Percentiles rank a stretch among this genome's conserved stretches.
These are phyloP conservation scores for Acrodontium crateriforme DNA, from an alignment of 2,329 filamentous ascomycete genomes.

Conservation along the genomic window DNA sequence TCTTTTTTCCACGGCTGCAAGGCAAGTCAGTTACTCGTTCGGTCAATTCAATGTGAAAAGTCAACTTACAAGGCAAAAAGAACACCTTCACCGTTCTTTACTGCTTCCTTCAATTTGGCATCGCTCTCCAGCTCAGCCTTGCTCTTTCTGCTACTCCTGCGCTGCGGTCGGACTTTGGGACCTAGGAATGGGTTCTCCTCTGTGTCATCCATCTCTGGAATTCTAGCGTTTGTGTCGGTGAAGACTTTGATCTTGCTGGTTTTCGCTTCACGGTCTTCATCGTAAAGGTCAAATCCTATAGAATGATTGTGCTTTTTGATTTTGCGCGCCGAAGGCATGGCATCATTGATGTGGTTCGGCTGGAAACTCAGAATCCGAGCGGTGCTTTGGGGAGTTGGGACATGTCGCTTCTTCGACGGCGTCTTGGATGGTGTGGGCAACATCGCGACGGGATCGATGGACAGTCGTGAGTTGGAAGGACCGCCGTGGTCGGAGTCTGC, in stretches of 20 bases:
- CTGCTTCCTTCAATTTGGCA: conserved; percentile 43
- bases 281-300: conserved; percentile 41
- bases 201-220: conserved; percentile 53
- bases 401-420: conserved; percentile 40
- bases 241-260: conserved; percentile 49
- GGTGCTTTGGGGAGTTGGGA: conserved; percentile 31
- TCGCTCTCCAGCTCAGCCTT: conserved; percentile 43
- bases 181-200: conserved; percentile 61
- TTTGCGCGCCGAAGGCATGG: conserved; percentile 47
- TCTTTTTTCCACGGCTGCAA: conserved; percentile 60
- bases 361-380: conserved; percentile 40
- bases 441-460: conserved; percentile 34
- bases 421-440: conserved; percentile 71
- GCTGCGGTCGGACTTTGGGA: conserved; percentile 27
- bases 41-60: conserved; percentile 6
- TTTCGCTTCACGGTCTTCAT: conserved; percentile 39
- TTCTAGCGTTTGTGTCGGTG: conserved; percentile 62
- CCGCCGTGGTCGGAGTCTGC: conserved; percentile 11
- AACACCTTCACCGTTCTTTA: conserved; percentile 55
- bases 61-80: conserved; percentile 62
- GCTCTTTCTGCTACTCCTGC: conserved; percentile 30
- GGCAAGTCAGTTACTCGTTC: conserved; percentile 1
- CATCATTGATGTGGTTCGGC: conserved; percentile 45
- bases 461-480: conserved; percentile 8
- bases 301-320: conserved; percentile 20